These are phyloP conservation scores for Cyberlindnera japonica DNA, from an alignment of 805 yeast genomes.

Conservation along the genomic window DNA sequence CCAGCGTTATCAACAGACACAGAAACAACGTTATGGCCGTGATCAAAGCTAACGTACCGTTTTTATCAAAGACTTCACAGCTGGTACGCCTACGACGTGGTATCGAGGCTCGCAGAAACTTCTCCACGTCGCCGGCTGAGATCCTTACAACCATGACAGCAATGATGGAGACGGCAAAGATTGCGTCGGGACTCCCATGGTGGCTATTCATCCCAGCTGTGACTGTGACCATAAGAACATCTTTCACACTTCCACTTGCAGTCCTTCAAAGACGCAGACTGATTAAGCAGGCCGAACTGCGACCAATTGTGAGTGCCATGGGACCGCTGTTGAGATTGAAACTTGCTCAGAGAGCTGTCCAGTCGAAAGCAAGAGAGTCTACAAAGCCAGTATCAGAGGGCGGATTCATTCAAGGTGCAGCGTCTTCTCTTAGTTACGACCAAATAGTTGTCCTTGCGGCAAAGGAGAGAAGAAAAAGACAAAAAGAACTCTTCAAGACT, in stretches of 20 bases:
- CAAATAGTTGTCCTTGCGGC: constrained; percentile 71
- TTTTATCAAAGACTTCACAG: not conserved
- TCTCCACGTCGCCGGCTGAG: constrained; percentile 11
- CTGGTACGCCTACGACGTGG: not conserved
- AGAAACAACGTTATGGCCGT: too few species aligned
- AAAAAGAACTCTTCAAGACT: constrained; percentile 62
- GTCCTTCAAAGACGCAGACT: constrained; percentile 64
- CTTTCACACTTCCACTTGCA: constrained; percentile 76
- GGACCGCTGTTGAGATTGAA: constrained; percentile 65
- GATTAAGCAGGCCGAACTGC: constrained; percentile 63
- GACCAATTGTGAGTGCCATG: constrained; percentile 71
- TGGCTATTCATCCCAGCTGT: constrained; percentile 71
- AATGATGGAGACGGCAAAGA: constrained; percentile 46
- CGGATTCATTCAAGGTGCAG: constrained; percentile 19
- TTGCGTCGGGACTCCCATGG: constrained; percentile 73
- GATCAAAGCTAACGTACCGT: too few species aligned
- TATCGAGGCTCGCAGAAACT: not conserved
- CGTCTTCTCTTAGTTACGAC: constrained; percentile 57
- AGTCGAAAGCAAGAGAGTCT: constrained; percentile 27
- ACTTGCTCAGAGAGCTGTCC: constrained; percentile 36
- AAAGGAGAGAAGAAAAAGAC: constrained; percentile 75
- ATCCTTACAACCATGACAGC: constrained; percentile 25
- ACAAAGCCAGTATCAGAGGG: constrained; percentile 23
- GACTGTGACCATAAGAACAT: constrained; percentile 61
- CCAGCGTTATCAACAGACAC: too few species aligned